Evolutionary conservation across 495 filamentous ascomycete species (phyloP).

Genomic region (Aspergillus cavernicola): DNA sequence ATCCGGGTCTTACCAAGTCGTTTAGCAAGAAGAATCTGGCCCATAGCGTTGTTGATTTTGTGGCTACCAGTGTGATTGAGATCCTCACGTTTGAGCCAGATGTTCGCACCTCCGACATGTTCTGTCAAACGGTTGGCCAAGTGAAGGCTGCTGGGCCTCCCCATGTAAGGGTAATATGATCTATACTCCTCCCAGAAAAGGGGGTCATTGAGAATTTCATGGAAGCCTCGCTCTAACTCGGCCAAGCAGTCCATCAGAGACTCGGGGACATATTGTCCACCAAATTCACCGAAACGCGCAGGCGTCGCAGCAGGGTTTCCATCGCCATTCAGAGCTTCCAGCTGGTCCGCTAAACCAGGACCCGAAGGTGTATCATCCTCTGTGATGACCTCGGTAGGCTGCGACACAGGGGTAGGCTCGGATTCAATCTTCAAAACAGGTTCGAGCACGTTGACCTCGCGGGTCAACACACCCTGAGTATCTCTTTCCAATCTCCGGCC

Average conservation of each 20-base stretch:
- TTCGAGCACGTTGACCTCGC: slow-evolving; percentile 47
- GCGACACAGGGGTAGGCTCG: slow-evolving; percentile 24
- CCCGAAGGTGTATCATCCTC: slow-evolving; percentile 54
- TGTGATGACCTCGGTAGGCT: slow-evolving; percentile 55
- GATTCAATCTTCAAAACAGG: slow-evolving; percentile 55
- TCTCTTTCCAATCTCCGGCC: slow-evolving; percentile 52
- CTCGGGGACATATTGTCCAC: slow-evolving; percentile 98
- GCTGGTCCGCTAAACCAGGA: slow-evolving; percentile 65
- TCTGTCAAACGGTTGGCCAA: slow-evolving; percentile 83
- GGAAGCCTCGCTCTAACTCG: slow-evolving; percentile 89
- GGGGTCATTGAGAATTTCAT: slow-evolving; percentile 76
- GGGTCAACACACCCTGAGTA: slow-evolving; percentile 28
- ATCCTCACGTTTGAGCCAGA: slow-evolving; percentile 95
- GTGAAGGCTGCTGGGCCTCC: slow-evolving; percentile 87
- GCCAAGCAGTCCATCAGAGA: slow-evolving; percentile 94
- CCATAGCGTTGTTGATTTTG: slow-evolving; percentile 97
- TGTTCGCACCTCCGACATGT: slow-evolving; percentile 82
- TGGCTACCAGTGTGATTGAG: slow-evolving; percentile 83
- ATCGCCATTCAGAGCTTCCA: slow-evolving; percentile 64
- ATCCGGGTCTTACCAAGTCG: slow-evolving; percentile 87
- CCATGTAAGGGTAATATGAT: slow-evolving; percentile 97
- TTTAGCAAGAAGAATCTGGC: slow-evolving; percentile 79
- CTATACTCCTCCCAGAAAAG: slow-evolving; percentile 97
- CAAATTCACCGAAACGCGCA: slow-evolving; percentile 91
- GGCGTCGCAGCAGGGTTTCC: slow-evolving; percentile 58